Base-by-base conservation (phyloP, 139 green algal species). In the Micractinium conductrix region DNA sequence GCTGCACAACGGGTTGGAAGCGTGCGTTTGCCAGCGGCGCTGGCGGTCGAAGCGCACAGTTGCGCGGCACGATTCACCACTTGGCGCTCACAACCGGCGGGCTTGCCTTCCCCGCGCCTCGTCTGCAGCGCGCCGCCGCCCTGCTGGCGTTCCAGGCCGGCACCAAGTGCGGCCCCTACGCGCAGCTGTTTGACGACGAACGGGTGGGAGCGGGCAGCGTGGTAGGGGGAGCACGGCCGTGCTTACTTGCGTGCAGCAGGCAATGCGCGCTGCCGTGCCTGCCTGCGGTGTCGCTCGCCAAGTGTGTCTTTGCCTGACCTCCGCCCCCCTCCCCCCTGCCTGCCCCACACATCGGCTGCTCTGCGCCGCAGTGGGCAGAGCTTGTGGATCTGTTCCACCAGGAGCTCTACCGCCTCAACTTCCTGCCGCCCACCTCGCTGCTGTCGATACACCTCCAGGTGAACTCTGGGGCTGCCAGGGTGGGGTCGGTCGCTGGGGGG, bases 61-160 rank as follows among this genome's bases (percentile, higher is more conserved):
- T n/a, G n/a, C n/a, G n/a, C n/a, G n/a, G n/a, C n/a, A n/a, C n/a
- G n/a, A n/a, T n/a, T n/a, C n/a, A n/a, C n/a, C n/a, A n/a, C n/a
- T n/a, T n/a, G n/a, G n/a, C n/a, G n/a, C n/a, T n/a, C n/a, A n/a
- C n/a, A n/a, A n/a, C n/a, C n/a, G n/a, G n/a, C n/a, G n/a, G n/a
- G n/a, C n/a, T n/a, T n/a, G n/a, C n/a, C n/a, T n/a, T n/a, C n/a
- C n/a, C n/a, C n/a, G n/a, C n/a, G n/a, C n/a, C n/a, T n/a, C n/a
- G n/a, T n/a, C n/a, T n/a, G n/a, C 96, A 99, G 91, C 92, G 91
- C n/a, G 94, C 93, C 14, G 89, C 97, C 43, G 94, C 94, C 16
- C 85, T 91, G 24, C 87, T 99, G 22, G 96, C 92, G 1, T 96
- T 98, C 83, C 82, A 75, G 60, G 85, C 81, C 0, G 78, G 84